phyloP scores from a whole-genome alignment of 169 alveolate species.

The Babesia bigemina region DNA sequence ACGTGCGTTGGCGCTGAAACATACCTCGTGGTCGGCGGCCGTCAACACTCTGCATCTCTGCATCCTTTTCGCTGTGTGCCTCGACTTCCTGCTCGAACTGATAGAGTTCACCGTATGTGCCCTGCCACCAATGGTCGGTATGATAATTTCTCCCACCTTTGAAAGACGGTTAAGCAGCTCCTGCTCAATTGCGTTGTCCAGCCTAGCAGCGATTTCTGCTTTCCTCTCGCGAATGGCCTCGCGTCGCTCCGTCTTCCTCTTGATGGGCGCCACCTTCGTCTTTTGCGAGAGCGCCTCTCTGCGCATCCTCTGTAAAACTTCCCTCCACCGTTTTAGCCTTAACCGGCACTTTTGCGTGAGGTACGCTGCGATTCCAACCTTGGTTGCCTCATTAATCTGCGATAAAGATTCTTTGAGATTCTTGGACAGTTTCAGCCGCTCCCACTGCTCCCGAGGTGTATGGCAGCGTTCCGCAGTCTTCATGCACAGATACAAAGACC shows the following conservation, averaged over 20 bases:
- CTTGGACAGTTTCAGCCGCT: slow-evolving; percentile 89
- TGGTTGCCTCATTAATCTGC: slow-evolving; percentile 90
- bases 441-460: slow-evolving; percentile 97
- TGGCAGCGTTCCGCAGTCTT: slow-evolving; percentile 98
- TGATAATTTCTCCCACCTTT: slow-evolving; percentile 79
- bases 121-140: slow-evolving; percentile 78
- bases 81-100: slow-evolving; percentile 57
- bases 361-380: slow-evolving; percentile 91
- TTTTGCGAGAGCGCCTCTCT: slow-evolving; percentile 75
- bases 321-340: slow-evolving; percentile 93
- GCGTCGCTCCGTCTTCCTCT: slow-evolving; percentile 97
- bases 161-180: slow-evolving; percentile 92
- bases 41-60: slow-evolving; percentile 7
- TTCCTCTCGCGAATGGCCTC: slow-evolving; percentile 94
- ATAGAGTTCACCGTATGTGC: slow-evolving; percentile 63
- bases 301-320: slow-evolving; percentile 92
- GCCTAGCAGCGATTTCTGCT: slow-evolving; percentile 96
- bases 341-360: slow-evolving; percentile 95
- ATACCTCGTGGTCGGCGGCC: slow-evolving; percentile 2
- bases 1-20: not conserved
- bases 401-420: slow-evolving; percentile 89
- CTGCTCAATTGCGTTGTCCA: slow-evolving; percentile 94
- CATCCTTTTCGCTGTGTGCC: slow-evolving; percentile 46
- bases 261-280: slow-evolving; percentile 87
- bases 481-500: slow-evolving; percentile 93